phyloP scores from a whole-genome alignment of 2,329 filamentous ascomycete genomes.

The Helminthosporium solani region DNA sequence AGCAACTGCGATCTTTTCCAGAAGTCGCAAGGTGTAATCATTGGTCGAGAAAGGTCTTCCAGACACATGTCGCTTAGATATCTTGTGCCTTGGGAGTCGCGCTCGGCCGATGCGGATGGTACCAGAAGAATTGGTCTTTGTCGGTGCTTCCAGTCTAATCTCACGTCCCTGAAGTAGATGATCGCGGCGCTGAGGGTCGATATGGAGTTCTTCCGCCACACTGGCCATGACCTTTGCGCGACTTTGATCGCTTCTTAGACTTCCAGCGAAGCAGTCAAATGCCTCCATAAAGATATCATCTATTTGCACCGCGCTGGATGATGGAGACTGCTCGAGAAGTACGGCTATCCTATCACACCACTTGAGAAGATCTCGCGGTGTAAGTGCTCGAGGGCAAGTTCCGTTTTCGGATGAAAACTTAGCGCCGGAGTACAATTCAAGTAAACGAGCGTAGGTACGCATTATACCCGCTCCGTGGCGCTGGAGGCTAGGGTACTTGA shows the following conservation, averaged over 20 bases:
- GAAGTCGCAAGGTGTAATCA: conserved; percentile 74
- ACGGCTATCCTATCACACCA: conserved; percentile 78
- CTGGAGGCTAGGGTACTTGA: conserved; percentile 68
- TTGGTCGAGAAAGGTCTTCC: conserved; percentile 79
- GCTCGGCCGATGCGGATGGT: conserved; percentile 43
- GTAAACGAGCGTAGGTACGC: conserved; percentile 54
- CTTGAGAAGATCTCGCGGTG: conserved; percentile 80
- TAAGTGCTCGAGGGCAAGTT: conserved; percentile 62
- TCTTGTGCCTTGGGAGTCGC: conserved; percentile 48
- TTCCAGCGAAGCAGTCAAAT: conserved; percentile 86
- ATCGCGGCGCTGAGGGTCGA: conserved; percentile 77
- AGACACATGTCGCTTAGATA: conserved; percentile 41
- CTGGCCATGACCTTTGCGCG: conserved; percentile 62
- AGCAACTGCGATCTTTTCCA: conserved; percentile 85
- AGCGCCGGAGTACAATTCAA: conserved; percentile 43
- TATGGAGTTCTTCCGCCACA: conserved; percentile 84
- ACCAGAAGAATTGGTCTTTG: conserved; percentile 28
- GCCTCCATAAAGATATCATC: conserved; percentile 93
- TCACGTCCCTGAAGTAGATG: conserved; percentile 74
- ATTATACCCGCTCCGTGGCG: conserved; percentile 58
- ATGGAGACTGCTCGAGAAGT: conserved; percentile 62
- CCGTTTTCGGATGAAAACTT: conserved; percentile 54
- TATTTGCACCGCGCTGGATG: conserved; percentile 67
- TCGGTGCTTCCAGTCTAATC: conserved; percentile 57
- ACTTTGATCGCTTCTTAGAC: conserved; percentile 66